phyloP scores from a whole-genome alignment of 1,139 yeast genomes.

The Meyerozyma elateridarum region DNA sequence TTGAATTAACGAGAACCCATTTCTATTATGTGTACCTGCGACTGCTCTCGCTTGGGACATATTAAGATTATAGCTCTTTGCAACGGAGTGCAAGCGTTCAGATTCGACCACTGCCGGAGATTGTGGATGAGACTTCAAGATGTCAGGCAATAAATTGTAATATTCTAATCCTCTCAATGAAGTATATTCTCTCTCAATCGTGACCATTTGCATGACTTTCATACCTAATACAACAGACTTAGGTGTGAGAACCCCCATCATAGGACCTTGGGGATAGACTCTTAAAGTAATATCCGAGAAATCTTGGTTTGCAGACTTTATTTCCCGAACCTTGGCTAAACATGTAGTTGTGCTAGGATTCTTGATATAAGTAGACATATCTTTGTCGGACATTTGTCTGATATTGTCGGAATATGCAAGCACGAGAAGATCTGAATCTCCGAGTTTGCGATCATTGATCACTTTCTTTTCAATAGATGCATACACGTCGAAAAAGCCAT shows the following conservation, averaged over 20 bases:
- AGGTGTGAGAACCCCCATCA: conserved; percentile 57
- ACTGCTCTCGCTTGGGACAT: conserved; percentile 89
- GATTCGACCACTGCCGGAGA: conserved; percentile 30
- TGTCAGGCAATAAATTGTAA: conserved; percentile 65
- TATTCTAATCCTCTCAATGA: conserved; percentile 78
- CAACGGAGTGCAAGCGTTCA: conserved; percentile 33
- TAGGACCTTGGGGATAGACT: conserved; percentile 47
- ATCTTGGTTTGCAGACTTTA: conserved; percentile 62
- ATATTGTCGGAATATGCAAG: conserved; percentile 44
- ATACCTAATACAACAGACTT: conserved; percentile 60
- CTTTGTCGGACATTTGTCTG: conserved; percentile 15
- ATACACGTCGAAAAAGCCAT: conserved; percentile 83
- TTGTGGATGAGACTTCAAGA: conserved; percentile 63
- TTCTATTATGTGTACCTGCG: conserved; percentile 57
- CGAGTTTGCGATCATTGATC: conserved; percentile 48
- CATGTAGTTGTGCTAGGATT: conserved; percentile 41
- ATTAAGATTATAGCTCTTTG: conserved; percentile 58
- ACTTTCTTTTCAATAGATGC: conserved; percentile 61
- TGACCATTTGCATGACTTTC: conserved; percentile 79
- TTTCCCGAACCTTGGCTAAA: conserved; percentile 72
- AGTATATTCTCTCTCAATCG: conserved; percentile 88
- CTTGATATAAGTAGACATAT: conserved; percentile 23
- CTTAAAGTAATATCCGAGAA: conserved; percentile 71
- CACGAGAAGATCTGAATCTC: conserved; percentile 78
- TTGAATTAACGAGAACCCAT: conserved; percentile 87